Conservation (phyloP, 768 basidiomycete genomes). For the Tulasnella sp. region DNA sequence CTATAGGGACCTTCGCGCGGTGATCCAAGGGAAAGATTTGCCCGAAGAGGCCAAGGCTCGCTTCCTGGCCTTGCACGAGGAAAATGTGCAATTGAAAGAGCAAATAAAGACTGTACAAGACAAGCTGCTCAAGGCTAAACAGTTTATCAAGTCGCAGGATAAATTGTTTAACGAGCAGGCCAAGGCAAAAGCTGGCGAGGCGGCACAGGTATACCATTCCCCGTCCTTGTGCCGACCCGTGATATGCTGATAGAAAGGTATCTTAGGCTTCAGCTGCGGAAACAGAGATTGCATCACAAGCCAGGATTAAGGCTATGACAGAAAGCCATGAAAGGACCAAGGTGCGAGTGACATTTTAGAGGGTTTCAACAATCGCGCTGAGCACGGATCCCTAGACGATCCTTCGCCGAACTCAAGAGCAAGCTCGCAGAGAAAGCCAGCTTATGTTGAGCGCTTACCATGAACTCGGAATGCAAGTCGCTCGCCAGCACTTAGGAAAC, state of each 20-base stretch:
- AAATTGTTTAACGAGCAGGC: slow-evolving; percentile 81
- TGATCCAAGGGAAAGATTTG: slow-evolving; percentile 69
- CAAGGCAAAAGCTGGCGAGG: slow-evolving; percentile 30
- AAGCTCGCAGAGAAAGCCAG: slow-evolving; percentile 72
- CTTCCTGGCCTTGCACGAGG: slow-evolving; percentile 70
- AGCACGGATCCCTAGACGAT: slow-evolving; percentile 38
- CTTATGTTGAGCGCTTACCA: slow-evolving; percentile 77
- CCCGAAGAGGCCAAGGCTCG: slow-evolving; percentile 78
- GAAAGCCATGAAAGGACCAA: slow-evolving; percentile 52
- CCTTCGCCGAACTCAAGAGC: slow-evolving; percentile 51
- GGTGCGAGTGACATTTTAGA: slow-evolving; percentile 31
- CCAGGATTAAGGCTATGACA: slow-evolving; percentile 60
- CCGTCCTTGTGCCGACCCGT: not conserved
- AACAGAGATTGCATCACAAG: slow-evolving; percentile 55
- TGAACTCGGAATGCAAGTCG: slow-evolving; percentile 58
- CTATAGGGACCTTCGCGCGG: slow-evolving; percentile 67
- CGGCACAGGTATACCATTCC: not conserved
- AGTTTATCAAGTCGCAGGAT: slow-evolving; percentile 94
- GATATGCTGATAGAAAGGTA: not conserved
- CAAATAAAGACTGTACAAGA: slow-evolving; percentile 65
- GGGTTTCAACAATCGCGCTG: slow-evolving; percentile 40
- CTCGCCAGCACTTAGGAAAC: slow-evolving; percentile 57
- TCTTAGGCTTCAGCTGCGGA: slow-evolving; percentile 58
- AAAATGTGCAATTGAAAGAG: slow-evolving; percentile 66
- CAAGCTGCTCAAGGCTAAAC: slow-evolving; percentile 74